Conservation (phyloP, 306 rosid species). For the Castanea sativa region DNA sequence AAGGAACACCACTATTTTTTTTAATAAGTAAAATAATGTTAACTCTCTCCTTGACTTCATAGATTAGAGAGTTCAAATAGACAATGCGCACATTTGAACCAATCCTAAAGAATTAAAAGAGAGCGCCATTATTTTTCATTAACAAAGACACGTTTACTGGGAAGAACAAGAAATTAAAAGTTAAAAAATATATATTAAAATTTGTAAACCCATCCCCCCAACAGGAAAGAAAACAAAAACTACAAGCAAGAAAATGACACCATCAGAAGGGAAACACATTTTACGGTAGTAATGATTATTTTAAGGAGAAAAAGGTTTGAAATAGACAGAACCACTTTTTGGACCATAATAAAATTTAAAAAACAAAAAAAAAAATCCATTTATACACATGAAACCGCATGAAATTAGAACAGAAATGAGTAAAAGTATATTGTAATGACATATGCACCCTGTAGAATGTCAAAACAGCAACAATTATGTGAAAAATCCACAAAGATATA, state of each 20-base stretch:
- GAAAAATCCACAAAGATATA: conserved; percentile 5
- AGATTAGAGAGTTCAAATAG: no score
- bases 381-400: neutral
- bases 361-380: no score
- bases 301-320: neutral
- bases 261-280: neutral
- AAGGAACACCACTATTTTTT: neutral
- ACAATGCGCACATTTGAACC: no score
- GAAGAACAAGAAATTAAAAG: neutral
- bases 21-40: no score
- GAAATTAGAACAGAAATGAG: neutral
- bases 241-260: neutral
- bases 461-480: conserved; percentile 5
- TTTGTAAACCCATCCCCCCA: no score
- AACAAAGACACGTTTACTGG: neutral
- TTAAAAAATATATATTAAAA: no score
- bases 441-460: conserved; percentile 9
- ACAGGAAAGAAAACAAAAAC: neutral
- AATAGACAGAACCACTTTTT: neutral
- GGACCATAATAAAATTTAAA: neutral
- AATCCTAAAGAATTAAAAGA: no score
- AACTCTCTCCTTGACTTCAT: no score
- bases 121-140: neutral
- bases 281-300: neutral
- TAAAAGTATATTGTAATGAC: neutral